Evolutionary conservation across 2,329 filamentous ascomycete genomes (phyloP).

Genomic region (Clonostachys rhizophaga): DNA sequence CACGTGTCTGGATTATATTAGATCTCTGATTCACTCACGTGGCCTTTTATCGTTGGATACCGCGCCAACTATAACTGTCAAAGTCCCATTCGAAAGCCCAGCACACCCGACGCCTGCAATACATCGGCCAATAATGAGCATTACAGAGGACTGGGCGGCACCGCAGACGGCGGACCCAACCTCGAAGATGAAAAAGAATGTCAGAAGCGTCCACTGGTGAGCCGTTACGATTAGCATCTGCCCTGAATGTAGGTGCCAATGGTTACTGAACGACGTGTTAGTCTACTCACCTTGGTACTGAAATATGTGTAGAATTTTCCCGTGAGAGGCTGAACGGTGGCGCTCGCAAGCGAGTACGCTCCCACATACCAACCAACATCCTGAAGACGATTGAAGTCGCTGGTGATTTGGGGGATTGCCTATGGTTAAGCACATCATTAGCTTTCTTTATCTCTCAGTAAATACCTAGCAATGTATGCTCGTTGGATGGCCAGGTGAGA

Average conservation of each 20-base stretch:
- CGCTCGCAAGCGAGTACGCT: conserved; percentile 38
- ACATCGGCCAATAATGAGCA: conserved; percentile 12
- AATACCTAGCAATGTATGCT: no score
- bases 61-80: conserved; percentile 9
- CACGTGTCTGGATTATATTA: no score
- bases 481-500: no score
- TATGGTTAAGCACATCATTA: conserved; percentile 2
- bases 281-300: conserved; percentile 23
- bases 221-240: no score
- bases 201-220: conserved; percentile 6
- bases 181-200: conserved; percentile 9
- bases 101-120: conserved; percentile 11
- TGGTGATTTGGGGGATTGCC: conserved; percentile 42
- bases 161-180: conserved; percentile 12
- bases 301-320: conserved; percentile 45
- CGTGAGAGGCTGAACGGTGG: conserved; percentile 41
- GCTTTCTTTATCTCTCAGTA: no score
- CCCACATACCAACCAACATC: conserved; percentile 51
- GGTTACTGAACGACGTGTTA: no score
- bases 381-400: conserved; percentile 36
- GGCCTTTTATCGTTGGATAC: conserved; percentile 9
- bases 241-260: no score
- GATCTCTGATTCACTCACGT: not conserved
- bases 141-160: conserved; percentile 6
- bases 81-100: conserved; percentile 8